Evolutionary conservation across 2,329 filamentous ascomycete genomes (phyloP).

Genomic region (Onygenales sp.): DNA sequence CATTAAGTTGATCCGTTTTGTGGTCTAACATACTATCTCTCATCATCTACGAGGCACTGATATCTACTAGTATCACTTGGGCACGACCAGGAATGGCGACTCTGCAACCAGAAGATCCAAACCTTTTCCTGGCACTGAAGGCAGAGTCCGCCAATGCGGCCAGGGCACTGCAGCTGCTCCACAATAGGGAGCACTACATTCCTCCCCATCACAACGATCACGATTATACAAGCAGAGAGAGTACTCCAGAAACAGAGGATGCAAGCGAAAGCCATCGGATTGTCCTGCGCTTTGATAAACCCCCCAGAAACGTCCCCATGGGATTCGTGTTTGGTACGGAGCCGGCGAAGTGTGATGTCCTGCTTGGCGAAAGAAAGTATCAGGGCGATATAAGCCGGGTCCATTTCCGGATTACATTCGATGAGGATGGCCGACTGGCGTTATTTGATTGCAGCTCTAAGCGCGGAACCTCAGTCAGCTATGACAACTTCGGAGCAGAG

Average conservation of each 20-base stretch:
- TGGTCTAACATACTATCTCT: too few species aligned
- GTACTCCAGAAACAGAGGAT: neutral
- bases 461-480: slow-evolving; percentile 8
- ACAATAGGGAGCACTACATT: slow-evolving; percentile 3
- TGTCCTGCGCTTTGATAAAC: slow-evolving; percentile 3
- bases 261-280: neutral
- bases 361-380: neutral
- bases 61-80: neutral
- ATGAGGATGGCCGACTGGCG: slow-evolving; percentile 2
- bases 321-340: slow-evolving; percentile 6
- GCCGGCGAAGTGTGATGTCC: slow-evolving; percentile 1
- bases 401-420: slow-evolving; percentile 9
- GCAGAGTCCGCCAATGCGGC: neutral
- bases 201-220: neutral
- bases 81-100: neutral
- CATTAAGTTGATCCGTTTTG: too few species aligned
- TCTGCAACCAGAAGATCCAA: neutral
- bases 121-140: slow-evolving; percentile 2
- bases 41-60: too few species aligned
- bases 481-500: slow-evolving; percentile 4
- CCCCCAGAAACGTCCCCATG: neutral
- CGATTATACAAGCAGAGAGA: neutral
- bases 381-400: neutral
- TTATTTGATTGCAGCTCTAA: slow-evolving; percentile 6
- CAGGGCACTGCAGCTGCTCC: neutral